These are phyloP conservation scores for Coelastrella sp. DNA, from an alignment of 139 green algal genomes.

Conservation along the genomic window DNA sequence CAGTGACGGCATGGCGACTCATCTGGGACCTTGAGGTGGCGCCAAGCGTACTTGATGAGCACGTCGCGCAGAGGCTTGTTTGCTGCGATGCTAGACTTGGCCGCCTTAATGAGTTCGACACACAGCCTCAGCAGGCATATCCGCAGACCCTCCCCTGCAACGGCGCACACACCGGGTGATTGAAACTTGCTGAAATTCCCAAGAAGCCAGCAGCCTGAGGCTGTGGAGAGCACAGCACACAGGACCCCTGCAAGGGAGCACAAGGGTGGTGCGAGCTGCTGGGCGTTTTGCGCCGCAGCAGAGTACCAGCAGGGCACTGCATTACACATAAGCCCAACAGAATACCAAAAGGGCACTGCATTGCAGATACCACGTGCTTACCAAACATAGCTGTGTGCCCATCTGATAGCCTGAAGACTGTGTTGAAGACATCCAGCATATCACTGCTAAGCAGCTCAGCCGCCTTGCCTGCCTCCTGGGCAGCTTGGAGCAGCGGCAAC, in stretches of 20 bases:
- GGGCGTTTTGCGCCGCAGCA: background rate
- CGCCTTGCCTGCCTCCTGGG: background rate
- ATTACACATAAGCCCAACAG: too few species aligned
- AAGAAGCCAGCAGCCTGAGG: too few species aligned
- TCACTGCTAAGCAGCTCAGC: background rate
- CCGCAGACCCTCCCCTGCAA: constrained; percentile 58
- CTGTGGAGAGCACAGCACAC: background rate
- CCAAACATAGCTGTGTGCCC: constrained; percentile 10
- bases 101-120: constrained; percentile 81
- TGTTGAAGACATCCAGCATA: constrained; percentile 25
- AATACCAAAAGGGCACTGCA: too few species aligned
- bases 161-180: too few species aligned
- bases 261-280: too few species aligned
- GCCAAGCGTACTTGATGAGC: constrained; percentile 31
- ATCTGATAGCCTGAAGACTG: constrained; percentile 18
- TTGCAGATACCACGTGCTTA: background rate
- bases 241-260: background rate
- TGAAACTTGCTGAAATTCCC: too few species aligned
- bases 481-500: constrained; percentile 43
- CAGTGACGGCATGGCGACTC: constrained; percentile 34
- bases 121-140: constrained; percentile 89
- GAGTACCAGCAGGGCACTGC: background rate
- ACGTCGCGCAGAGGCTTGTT: constrained; percentile 23
- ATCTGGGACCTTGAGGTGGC: constrained; percentile 24
- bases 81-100: constrained; percentile 57